phyloP scores from a whole-genome alignment of 352 stramenopile species.

The Globisporangium rhizosaccharum region DNA sequence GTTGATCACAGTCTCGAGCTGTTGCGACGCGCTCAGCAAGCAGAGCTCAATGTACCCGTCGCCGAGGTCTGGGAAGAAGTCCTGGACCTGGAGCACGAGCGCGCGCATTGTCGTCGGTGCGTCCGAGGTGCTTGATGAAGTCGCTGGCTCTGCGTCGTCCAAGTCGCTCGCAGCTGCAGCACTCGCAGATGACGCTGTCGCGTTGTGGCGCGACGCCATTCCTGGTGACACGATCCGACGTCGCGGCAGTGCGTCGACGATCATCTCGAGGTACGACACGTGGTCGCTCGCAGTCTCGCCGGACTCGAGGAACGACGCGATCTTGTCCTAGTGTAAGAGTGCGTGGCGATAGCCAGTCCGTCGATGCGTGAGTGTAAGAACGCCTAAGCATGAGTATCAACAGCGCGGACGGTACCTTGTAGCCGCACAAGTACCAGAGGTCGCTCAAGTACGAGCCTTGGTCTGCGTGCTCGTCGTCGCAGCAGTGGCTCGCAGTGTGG shows the following conservation, averaged over 20 bases:
- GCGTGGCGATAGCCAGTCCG: background rate
- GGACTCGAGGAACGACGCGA: constrained; percentile 42
- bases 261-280: constrained; percentile 67
- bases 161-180: background rate
- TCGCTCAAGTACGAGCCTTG: constrained; percentile 70
- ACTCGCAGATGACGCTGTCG: background rate
- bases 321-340: constrained; percentile 26
- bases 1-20: constrained; percentile 55
- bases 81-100: constrained; percentile 48
- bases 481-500: constrained; percentile 56
- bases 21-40: constrained; percentile 32
- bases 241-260: constrained; percentile 55
- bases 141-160: constrained; percentile 2
- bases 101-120: constrained; percentile 14
- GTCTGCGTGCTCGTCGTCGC: constrained; percentile 39
- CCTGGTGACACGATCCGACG: constrained; percentile 21
- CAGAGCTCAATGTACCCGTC: constrained; percentile 62
- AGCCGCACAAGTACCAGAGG: constrained; percentile 55
- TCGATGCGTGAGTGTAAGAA: background rate
- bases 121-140: background rate
- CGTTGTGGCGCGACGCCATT: background rate
- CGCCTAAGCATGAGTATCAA: background rate
- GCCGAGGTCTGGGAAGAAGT: constrained; percentile 55
- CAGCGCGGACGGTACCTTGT: constrained; percentile 25
- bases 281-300: constrained; percentile 51